Base-by-base conservation (phyloP, 2,329 filamentous ascomycete genomes). In the Delphinella strobiligena region DNA sequence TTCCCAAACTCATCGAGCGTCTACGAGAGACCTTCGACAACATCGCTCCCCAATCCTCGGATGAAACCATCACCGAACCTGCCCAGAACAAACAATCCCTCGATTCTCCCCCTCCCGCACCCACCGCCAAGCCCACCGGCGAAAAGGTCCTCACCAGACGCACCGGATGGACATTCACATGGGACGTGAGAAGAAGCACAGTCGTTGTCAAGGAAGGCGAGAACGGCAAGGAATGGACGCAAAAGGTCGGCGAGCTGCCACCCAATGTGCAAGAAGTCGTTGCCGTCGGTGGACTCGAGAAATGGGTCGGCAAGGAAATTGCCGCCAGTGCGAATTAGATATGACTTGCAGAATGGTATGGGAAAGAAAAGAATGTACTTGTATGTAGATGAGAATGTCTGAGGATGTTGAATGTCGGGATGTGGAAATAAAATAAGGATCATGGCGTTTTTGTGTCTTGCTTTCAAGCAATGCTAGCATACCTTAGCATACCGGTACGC, bases 211-310 rank as follows among this genome's bases (percentile, higher is more conserved):
- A 74, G 15, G 83, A 93, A 62, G 78, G 79, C 1, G 63, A 75
- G 40, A 68, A 69, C 34, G 82, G 82, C 1, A 56, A 68, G 41
- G 73, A 63, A 29, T 94, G 85, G 86, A 80, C 68, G 37, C 74
- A 91, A 55, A 84, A 81, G 62, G 85, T 93, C 1, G 83, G 83
- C 5, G 82, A 91, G 65, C 57, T 93, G 46, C 82, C 85, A 11
- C 76, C 82, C 0, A 93, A 89, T 54, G 82, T 94, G 40, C 87
- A 94, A 59, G 58, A 83, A 53, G 87, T 89, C 41, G 84, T 89
- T 51, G 80, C 82, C 0, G 61, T 71, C 36, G 84, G 84, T 2
- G 86, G 86, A 0, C 55, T 93, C 44, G 83, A 88, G 67, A 80
- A 78, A 47, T 93, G 85, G 86, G 82, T 91, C 8, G 81, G 82